Base-by-base conservation (phyloP, 306 rosid genomes). In the Fagus sylvatica region DNA sequence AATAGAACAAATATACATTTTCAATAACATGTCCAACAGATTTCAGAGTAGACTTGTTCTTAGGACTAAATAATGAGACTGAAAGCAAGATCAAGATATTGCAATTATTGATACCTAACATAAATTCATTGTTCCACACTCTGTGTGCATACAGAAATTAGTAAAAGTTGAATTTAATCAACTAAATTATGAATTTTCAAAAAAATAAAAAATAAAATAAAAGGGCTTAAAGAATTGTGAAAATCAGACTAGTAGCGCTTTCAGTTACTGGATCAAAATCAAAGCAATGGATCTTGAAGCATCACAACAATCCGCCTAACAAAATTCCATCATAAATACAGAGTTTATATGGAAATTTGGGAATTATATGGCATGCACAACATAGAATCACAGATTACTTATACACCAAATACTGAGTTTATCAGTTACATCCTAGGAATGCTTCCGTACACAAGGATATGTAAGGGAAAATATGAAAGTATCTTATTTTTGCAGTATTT, bases 1-100 rank as follows among this genome's bases (percentile, higher is more conserved):
- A 49, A 64, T 67, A 11, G 42, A 74, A 40, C 73, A 59, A 10
- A 77, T 53, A 68, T 77, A 71, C 71, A 74, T 73, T 75, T 74
- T 76, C 70, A 15, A 33, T 7, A 71, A 17, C 54, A 69, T 42
- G 68, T 76, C 66, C 78, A 51, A 62, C 12, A 73, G 43, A 51
- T 68, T 74, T 72, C 64, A 78, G 60, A 65, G 49, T 65, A 39
- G 49, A 17, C 6, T 37, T 37, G 71, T 3, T 17, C 49, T 37
- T 40, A 7, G 49, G 64, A 13, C 36, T 64, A 39, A 36, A n/a
- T 65, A 65, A 32, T 17, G 30, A 65, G 71, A 65, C 4, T n/a
- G 28, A n/a, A 7, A 15, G 49, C 28, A n/a, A 10, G 8, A 65
- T 37, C 33, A 65, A 39, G 49, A n/a, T 62, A 34, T 34, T 12